Evolutionary conservation across 83 land plant genomes (phyloP).

Genomic region (Diphasiastrum complanatum): DNA sequence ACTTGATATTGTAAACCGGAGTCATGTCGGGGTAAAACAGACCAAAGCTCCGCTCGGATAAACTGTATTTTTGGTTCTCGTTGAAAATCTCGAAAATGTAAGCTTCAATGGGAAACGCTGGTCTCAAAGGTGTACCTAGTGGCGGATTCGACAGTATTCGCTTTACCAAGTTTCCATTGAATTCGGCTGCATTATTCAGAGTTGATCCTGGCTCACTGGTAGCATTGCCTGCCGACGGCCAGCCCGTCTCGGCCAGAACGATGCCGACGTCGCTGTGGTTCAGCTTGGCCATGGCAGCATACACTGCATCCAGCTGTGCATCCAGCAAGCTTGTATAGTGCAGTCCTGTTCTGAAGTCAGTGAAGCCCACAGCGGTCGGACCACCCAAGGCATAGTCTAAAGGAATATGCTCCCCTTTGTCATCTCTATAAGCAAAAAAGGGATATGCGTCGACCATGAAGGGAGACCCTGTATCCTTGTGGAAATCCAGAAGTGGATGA

Average conservation of each 20-base stretch:
- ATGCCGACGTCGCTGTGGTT: conserved; percentile 37
- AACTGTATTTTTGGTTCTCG: conserved; percentile 59
- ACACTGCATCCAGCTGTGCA: conserved; percentile 64
- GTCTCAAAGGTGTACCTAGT: conserved; percentile 61
- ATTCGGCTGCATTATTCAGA: conserved; percentile 60
- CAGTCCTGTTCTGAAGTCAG: conserved; percentile 37
- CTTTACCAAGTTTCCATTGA: conserved; percentile 56
- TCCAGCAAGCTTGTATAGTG: conserved; percentile 60
- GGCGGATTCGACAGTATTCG: conserved; percentile 42
- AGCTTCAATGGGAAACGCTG: conserved; percentile 22
- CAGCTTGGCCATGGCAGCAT: conserved; percentile 43
- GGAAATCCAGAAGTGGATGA: background rate
- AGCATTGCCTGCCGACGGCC: conserved; percentile 63
- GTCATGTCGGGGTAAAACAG: conserved; percentile 40
- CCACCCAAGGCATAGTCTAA: conserved; percentile 1
- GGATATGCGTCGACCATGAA: background rate
- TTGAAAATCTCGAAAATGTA: conserved; percentile 53
- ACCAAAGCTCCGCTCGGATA: conserved; percentile 68
- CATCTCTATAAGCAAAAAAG: background rate
- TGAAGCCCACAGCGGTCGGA: conserved; percentile 20
- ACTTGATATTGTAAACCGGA: conserved; percentile 37
- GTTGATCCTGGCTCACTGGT: conserved; percentile 51
- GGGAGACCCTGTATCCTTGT: background rate
- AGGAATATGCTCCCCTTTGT: background rate
- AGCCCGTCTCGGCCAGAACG: conserved; percentile 67